These are phyloP conservation scores for Aplosporella prunicola DNA, from an alignment of 2,329 filamentous ascomycete genomes.

Conservation along the genomic window DNA sequence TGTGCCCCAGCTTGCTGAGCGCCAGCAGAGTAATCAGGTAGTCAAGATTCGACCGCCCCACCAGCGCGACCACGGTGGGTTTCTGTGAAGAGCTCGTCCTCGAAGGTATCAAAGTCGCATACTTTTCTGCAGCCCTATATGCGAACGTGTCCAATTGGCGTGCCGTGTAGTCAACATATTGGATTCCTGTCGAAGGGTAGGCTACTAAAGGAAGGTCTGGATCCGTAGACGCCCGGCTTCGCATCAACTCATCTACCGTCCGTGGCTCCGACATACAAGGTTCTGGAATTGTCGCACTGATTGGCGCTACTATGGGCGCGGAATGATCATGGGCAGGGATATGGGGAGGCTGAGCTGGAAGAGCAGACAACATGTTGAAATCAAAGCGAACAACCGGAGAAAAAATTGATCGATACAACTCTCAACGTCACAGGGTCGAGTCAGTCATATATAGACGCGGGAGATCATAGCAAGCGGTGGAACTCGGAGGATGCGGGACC, in stretches of 20 bases:
- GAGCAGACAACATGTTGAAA: no score
- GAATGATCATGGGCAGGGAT: no score
- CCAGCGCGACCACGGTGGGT: slow-evolving; percentile 34
- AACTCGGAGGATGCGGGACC: no score
- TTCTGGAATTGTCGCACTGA: no score
- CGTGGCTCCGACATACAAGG: slow-evolving; percentile 9
- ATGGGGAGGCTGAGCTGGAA: no score
- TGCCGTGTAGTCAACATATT: slow-evolving; percentile 40
- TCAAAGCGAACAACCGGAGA: no score
- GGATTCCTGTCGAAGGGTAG: slow-evolving; percentile 36
- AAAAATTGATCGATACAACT: no score
- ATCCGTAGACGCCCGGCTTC: slow-evolving; percentile 27
- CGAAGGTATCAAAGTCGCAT: neutral
- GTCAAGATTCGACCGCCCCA: slow-evolving; percentile 46
- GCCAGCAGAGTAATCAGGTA: slow-evolving; percentile 47
- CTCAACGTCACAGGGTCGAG: no score
- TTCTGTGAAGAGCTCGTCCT: slow-evolving; percentile 7
- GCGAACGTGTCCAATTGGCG: slow-evolving; percentile 37
- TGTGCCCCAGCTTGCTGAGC: slow-evolving; percentile 46
- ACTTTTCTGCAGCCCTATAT: slow-evolving; percentile 14
- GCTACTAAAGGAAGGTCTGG: slow-evolving; percentile 31
- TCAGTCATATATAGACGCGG: no score
- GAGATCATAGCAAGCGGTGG: no score
- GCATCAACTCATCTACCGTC: slow-evolving; percentile 33
- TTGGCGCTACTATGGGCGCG: no score